phyloP scores from a whole-genome alignment of 1,284 basidiomycete species.

The Sanghuangporus weigelae region DNA sequence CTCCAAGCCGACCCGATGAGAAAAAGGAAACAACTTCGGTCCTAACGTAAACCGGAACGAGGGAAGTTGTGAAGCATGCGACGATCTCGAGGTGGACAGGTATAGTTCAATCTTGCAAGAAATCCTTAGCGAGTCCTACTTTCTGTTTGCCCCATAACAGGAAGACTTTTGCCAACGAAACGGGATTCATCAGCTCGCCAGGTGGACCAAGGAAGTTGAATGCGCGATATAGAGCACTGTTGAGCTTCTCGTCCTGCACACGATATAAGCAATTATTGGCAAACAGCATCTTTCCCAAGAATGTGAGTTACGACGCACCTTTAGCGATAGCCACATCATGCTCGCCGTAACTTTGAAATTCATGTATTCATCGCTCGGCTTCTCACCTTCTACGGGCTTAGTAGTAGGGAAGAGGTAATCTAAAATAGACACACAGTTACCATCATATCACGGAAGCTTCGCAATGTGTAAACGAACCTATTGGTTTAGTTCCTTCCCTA shows the following conservation, averaged over 20 bases:
- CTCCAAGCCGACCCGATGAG: neutral
- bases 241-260: constrained; percentile 9
- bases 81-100: neutral
- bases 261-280: neutral
- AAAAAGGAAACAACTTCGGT: neutral
- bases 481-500: constrained; percentile 18
- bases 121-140: neutral
- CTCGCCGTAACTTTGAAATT: neutral
- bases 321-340: neutral
- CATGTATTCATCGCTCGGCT: constrained; percentile 9
- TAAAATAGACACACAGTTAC: neutral
- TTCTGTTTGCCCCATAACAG: constrained; percentile 1
- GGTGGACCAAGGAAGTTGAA: constrained; percentile 7
- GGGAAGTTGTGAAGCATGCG: neutral
- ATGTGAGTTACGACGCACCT: neutral
- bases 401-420: constrained; percentile 18
- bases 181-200: constrained; percentile 8
- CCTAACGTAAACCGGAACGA: neutral
- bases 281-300: neutral
- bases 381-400: constrained; percentile 17
- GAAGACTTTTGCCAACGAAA: constrained; percentile 1
- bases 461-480: constrained; percentile 9
- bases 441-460: neutral
- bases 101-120: neutral
- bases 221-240: neutral